Percentiles rank a stretch among this genome's conserved stretches.
phyloP scores from a whole-genome alignment of 2,329 filamentous ascomycete genomes.

The Fusarium oxysporum region DNA sequence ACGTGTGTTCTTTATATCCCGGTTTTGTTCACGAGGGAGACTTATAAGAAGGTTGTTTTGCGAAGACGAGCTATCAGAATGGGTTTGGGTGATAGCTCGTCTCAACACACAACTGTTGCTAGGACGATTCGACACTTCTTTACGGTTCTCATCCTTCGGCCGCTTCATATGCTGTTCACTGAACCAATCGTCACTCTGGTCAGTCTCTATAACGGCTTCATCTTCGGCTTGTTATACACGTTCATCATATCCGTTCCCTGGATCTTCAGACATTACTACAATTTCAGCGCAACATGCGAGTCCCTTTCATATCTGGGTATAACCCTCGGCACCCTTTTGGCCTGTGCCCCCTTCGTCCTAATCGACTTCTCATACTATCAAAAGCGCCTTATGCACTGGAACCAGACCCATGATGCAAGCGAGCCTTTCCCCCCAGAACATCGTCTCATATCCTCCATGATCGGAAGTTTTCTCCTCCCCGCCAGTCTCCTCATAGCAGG shows the following conservation, averaged over 20 bases:
- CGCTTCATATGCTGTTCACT: conserved; percentile 27
- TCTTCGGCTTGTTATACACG: conserved; percentile 27
- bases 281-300: conserved; percentile 4
- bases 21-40: conserved; percentile 26
- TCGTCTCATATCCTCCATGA: conserved; percentile 26
- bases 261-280: conserved; percentile 25
- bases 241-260: conserved; percentile 31
- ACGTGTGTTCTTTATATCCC: conserved; percentile 15
- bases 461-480: conserved; percentile 20
- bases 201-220: conserved; percentile 32
- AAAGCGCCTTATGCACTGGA: conserved; percentile 13
- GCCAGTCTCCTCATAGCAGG: conserved; percentile 15
- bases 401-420: background rate
- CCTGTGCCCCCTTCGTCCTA: conserved; percentile 19
- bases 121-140: conserved; percentile 20
- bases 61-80: conserved; percentile 17
- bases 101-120: conserved; percentile 10
- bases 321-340: conserved; percentile 19
- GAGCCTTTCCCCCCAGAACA: conserved; percentile 4
- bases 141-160: conserved; percentile 28
- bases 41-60: conserved; percentile 29
- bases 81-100: conserved; percentile 22
- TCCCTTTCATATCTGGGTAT: conserved; percentile 26
- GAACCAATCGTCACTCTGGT: conserved; percentile 28
- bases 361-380: conserved; percentile 32